phyloP scores from a whole-genome alignment of 1,284 basidiomycete genomes.

The Moesziomyces parantarcticus region DNA sequence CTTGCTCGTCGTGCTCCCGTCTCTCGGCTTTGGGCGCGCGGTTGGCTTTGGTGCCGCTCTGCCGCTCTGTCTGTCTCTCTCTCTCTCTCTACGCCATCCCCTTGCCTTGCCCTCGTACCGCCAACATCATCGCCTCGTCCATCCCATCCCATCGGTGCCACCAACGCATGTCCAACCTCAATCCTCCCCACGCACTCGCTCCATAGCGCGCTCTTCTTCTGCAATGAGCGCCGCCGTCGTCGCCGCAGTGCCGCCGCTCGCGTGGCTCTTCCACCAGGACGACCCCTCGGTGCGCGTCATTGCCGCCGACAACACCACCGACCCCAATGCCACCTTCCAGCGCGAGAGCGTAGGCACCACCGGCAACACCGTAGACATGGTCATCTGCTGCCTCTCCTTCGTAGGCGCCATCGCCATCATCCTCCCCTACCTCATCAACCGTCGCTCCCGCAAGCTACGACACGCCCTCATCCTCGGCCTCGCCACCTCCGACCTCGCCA shows the following conservation, averaged over 20 bases:
- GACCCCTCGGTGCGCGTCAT: slow-evolving; percentile 34
- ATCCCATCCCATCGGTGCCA: too few species aligned
- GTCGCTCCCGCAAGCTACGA: slow-evolving; percentile 51
- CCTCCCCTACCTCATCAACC: slow-evolving; percentile 50
- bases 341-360: slow-evolving; percentile 38
- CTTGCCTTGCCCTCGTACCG: too few species aligned
- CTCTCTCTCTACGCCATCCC: too few species aligned
- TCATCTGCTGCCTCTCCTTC: slow-evolving; percentile 55
- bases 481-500: slow-evolving; percentile 56
- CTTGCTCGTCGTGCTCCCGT: too few species aligned
- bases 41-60: too few species aligned
- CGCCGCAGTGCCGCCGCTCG: not conserved
- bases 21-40: too few species aligned
- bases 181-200: not conserved
- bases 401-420: slow-evolving; percentile 57
- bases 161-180: too few species aligned
- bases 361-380: slow-evolving; percentile 57
- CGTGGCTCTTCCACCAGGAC: slow-evolving; percentile 6
- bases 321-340: slow-evolving; percentile 30
- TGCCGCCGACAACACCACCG: slow-evolving; percentile 19
- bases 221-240: slow-evolving; percentile 8
- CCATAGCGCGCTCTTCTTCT: too few species aligned
- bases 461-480: slow-evolving; percentile 61
- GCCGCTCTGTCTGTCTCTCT: too few species aligned
- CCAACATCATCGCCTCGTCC: too few species aligned